Evolutionary conservation across 2,329 filamentous ascomycete species (phyloP).

Genomic region (Calonectria pteridis): DNA sequence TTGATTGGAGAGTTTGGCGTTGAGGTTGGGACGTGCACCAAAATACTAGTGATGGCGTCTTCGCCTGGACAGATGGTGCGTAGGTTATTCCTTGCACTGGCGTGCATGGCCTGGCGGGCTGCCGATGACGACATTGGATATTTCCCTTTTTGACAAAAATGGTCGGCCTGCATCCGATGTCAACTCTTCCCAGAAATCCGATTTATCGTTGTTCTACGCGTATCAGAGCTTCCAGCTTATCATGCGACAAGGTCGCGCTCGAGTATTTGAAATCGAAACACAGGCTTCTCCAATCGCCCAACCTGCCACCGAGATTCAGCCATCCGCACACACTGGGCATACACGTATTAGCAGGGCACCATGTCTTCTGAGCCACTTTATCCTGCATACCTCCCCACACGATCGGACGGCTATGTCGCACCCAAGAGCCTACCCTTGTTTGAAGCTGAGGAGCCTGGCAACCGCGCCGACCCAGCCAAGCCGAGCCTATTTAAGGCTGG

Average conservation of each 20-base stretch:
- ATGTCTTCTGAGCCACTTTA: constrained; percentile 47
- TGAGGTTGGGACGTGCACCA: not conserved
- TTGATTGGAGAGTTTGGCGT: not conserved
- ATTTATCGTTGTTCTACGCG: not conserved
- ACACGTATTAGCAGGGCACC: not conserved
- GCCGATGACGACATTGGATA: constrained; percentile 26
- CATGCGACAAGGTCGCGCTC: not conserved
- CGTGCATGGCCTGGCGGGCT: not conserved
- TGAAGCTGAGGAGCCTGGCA: constrained; percentile 47
- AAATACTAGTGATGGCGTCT: constrained; percentile 12
- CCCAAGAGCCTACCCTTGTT: constrained; percentile 44
- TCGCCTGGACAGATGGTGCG: constrained; percentile 2
- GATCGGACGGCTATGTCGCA: constrained; percentile 46
- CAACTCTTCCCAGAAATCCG: not conserved
- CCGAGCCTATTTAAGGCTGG: constrained; percentile 35
- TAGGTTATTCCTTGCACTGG: not conserved
- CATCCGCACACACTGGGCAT: not conserved
- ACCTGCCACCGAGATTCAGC: not conserved
- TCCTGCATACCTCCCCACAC: constrained; percentile 49
- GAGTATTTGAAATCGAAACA: not conserved
- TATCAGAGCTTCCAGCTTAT: constrained; percentile 1
- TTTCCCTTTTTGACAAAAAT: constrained; percentile 25
- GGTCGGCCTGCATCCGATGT: constrained; percentile 27
- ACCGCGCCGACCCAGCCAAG: constrained; percentile 45
- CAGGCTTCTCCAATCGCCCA: not conserved